These are phyloP conservation scores for Rossbeevera mucosa DNA, from an alignment of 768 basidiomycete genomes.

Conservation along the genomic window DNA sequence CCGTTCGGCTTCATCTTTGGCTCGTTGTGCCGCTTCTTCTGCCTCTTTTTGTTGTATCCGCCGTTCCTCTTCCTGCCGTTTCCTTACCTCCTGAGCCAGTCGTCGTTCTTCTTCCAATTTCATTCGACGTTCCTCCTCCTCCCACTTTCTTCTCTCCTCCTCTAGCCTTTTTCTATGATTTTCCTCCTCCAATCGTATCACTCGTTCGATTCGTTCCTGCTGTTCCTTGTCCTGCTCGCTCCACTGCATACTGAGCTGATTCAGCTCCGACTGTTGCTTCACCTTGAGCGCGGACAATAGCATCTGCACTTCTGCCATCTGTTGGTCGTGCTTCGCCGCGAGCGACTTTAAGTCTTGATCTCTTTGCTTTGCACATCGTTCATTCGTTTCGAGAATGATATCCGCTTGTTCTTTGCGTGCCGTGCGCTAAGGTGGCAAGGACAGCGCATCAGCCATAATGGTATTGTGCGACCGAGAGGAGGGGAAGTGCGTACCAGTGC, in stretches of 20 bases:
- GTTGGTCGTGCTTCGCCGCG: constrained; percentile 41
- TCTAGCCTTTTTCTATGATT: constrained; percentile 49
- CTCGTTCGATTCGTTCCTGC: constrained; percentile 57
- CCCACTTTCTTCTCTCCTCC: constrained; percentile 48
- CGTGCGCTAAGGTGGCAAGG: constrained; percentile 27
- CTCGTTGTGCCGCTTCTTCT: constrained; percentile 28
- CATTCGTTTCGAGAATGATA: constrained; percentile 17
- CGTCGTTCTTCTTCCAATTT: constrained; percentile 47
- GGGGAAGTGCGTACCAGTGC: constrained; percentile 36
- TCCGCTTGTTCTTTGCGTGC: constrained; percentile 34
- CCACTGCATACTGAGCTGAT: constrained; percentile 42
- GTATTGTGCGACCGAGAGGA: background rate
- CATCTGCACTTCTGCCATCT: constrained; percentile 48
- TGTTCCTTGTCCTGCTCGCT: constrained; percentile 40
- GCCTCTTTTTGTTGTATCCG: constrained; percentile 33
- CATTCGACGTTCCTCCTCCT: constrained; percentile 44
- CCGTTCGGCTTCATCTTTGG: constrained; percentile 32
- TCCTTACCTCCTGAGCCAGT: constrained; percentile 41
- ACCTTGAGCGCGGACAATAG: constrained; percentile 41
- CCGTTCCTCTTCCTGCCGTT: constrained; percentile 40
- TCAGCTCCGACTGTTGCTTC: constrained; percentile 44
- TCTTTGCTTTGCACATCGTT: constrained; percentile 5
- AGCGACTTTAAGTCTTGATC: constrained; percentile 28
- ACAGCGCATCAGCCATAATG: background rate
- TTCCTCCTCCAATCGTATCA: constrained; percentile 61